Conservation (phyloP, 2,329 filamentous ascomycete species). For the Huntiella savannae region DNA sequence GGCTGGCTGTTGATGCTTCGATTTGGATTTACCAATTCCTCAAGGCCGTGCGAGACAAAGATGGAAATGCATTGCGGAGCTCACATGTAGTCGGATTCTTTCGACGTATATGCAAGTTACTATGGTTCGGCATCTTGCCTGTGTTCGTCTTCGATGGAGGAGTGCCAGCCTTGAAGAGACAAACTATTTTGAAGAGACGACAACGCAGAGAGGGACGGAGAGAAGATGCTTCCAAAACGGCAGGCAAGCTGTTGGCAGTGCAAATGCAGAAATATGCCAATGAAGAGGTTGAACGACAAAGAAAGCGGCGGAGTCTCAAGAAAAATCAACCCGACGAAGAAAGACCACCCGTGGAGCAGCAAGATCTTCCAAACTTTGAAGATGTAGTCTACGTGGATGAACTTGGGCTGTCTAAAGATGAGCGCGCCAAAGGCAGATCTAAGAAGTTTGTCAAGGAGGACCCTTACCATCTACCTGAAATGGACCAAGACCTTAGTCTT, state of each 20-base stretch:
- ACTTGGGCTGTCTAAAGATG: slow-evolving; percentile 56
- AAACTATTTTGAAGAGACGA: slow-evolving; percentile 68
- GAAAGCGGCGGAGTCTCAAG: slow-evolving; percentile 20
- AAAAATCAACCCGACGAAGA: slow-evolving; percentile 21
- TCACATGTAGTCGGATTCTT: slow-evolving; percentile 97
- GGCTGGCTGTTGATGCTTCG: slow-evolving; percentile 88
- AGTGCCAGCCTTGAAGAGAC: slow-evolving; percentile 73
- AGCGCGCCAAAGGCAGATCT: slow-evolving; percentile 47
- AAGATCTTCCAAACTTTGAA: slow-evolving; percentile 46
- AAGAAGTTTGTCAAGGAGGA: slow-evolving; percentile 72
- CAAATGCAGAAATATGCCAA: slow-evolving; percentile 87
- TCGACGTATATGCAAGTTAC: slow-evolving; percentile 87
- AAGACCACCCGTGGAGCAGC: slow-evolving; percentile 14
- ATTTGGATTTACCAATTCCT: slow-evolving; percentile 99
- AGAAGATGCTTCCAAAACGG: slow-evolving; percentile 83
- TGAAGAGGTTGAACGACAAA: slow-evolving; percentile 56
- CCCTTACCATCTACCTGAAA: slow-evolving; percentile 81
- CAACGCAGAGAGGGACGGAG: slow-evolving; percentile 66
- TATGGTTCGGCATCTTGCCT: slow-evolving; percentile 90
- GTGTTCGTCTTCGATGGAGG: slow-evolving; percentile 98
- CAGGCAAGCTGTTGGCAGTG: slow-evolving; percentile 74
- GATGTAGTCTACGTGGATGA: slow-evolving; percentile 84
- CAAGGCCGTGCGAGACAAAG: slow-evolving; percentile 95
- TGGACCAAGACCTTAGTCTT: slow-evolving; percentile 58
- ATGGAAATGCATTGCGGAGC: slow-evolving; percentile 90